Conservation (phyloP, 176 grass and related monocot species). For the Oryza longistaminata region DNA sequence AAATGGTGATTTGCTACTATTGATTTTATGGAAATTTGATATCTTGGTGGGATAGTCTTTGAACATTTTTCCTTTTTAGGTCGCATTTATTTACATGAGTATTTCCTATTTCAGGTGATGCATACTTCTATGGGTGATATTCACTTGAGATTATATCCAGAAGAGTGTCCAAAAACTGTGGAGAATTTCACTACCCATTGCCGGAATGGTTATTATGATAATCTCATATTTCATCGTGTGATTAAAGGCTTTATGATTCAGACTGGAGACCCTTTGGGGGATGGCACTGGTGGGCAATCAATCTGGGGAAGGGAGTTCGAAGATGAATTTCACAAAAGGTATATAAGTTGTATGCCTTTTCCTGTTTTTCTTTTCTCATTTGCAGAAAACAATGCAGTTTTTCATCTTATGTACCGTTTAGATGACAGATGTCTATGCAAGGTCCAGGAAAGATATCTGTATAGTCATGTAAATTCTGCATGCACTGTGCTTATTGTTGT, state of each 20-base stretch:
- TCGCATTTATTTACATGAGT: conserved; percentile 14
- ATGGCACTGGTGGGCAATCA: conserved; percentile 97
- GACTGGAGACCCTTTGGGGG: conserved; percentile 95
- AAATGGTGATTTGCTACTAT: neutral
- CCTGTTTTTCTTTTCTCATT: neutral
- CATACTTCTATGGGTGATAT: conserved; percentile 97
- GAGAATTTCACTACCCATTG: conserved; percentile 99
- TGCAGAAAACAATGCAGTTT: conserved; percentile 8
- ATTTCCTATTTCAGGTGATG: conserved; percentile 60
- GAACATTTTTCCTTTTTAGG: neutral
- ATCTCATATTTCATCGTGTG: conserved; percentile 96
- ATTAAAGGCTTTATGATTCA: conserved; percentile 99
- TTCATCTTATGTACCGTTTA: conserved; percentile 21
- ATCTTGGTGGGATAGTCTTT: neutral
- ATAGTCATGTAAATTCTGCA: conserved; percentile 19
- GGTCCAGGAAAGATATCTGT: neutral
- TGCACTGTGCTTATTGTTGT: neutral
- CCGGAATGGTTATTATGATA: conserved; percentile 95
- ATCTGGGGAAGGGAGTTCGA: conserved; percentile 98
- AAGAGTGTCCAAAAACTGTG: conserved; percentile 99
- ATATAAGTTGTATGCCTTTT: neutral
- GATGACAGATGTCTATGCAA: neutral
- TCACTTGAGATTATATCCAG: conserved; percentile 91
- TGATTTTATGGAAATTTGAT: conserved; percentile 11
- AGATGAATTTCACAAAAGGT: conserved; percentile 99